These are phyloP conservation scores for Puccinia polysora DNA, from an alignment of 1,284 basidiomycete species.

Conservation along the genomic window DNA sequence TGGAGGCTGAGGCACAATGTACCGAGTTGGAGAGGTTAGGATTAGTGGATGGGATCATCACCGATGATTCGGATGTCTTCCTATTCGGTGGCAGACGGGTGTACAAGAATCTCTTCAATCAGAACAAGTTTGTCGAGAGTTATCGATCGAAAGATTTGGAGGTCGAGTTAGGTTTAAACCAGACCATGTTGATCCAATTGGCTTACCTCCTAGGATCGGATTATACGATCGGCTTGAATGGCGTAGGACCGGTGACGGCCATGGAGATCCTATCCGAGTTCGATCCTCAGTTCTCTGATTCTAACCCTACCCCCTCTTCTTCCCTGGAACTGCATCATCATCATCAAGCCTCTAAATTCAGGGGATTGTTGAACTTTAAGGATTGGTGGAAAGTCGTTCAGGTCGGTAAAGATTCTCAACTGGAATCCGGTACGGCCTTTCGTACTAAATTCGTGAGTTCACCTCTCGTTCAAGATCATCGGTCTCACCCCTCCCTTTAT, in stretches of 20 bases:
- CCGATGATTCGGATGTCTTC: constrained; percentile 98
- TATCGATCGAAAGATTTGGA: constrained; percentile 79
- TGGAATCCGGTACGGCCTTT: constrained; percentile 68
- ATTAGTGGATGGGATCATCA: constrained; percentile 95
- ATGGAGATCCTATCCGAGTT: constrained; percentile 93
- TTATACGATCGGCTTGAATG: constrained; percentile 91
- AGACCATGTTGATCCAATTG: constrained; percentile 78
- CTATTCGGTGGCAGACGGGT: constrained; percentile 80
- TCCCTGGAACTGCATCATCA: too few species aligned
- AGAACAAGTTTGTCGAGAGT: constrained; percentile 95
- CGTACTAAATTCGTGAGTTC: constrained; percentile 73
- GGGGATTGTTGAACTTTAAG: constrained; percentile 78
- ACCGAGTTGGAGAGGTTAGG: constrained; percentile 78
- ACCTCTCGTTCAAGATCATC: too few species aligned
- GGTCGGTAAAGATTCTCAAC: constrained; percentile 69
- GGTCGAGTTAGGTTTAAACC: constrained; percentile 80
- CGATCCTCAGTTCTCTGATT: not conserved
- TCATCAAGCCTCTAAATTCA: constrained; percentile 60
- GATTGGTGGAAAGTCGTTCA: constrained; percentile 97
- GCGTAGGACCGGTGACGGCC: constrained; percentile 90
- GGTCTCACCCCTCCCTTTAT: too few species aligned
- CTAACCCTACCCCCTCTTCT: constrained; percentile 45
- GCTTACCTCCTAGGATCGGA: constrained; percentile 94
- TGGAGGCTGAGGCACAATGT: constrained; percentile 99
- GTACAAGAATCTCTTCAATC: constrained; percentile 99